phyloP scores from a whole-genome alignment of 164 flowering plant species.

The Liriodendron chinense region DNA sequence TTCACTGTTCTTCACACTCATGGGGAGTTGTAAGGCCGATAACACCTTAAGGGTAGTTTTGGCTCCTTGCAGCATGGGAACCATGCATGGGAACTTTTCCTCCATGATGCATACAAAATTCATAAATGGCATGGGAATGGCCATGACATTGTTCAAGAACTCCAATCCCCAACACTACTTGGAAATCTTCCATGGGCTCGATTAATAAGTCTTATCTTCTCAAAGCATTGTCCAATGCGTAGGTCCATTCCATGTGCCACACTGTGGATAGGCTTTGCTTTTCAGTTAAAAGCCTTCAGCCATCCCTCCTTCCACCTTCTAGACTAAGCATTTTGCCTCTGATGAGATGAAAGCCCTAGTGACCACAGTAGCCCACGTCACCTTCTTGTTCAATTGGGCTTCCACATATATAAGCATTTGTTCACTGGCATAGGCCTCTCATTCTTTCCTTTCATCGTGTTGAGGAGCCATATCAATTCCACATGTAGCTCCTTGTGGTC shows the following conservation, averaged over 20 bases:
- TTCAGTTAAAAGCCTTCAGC: not conserved
- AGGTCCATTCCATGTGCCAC: not conserved
- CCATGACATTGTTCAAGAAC: not conserved
- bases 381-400: not conserved
- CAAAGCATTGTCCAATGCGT: not conserved
- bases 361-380: not conserved
- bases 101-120: not conserved
- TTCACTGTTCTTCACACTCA: not conserved
- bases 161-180: not conserved
- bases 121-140: slow-evolving; percentile 3
- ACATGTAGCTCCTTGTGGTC: not conserved
- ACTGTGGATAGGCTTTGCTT: not conserved
- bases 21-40: not conserved
- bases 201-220: not conserved
- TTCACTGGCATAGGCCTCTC: not conserved
- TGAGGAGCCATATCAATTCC: not conserved
- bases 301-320: not conserved
- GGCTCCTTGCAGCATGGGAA: slow-evolving; percentile 6
- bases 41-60: not conserved
- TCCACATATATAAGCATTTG: not conserved
- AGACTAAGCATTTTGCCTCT: not conserved
- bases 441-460: not conserved
- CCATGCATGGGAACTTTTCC: not conserved
- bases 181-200: not conserved
- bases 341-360: not conserved